Evolutionary conservation across 805 yeast genomes (phyloP).

Genomic region (Candida railenensis): DNA sequence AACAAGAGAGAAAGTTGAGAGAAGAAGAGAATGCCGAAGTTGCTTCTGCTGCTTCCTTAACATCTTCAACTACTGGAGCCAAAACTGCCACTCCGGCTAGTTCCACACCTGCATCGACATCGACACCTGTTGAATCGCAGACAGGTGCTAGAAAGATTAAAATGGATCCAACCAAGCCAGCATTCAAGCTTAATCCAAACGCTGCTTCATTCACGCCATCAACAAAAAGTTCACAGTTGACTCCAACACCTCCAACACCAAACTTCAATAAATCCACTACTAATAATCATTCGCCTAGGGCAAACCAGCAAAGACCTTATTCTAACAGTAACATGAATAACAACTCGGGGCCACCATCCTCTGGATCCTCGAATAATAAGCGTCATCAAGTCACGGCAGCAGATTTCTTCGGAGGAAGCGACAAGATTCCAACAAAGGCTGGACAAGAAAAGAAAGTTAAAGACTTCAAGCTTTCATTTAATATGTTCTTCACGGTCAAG

Average conservation of each 20-base stretch:
- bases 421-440: slow-evolving; percentile 36
- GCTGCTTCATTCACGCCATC: slow-evolving; percentile 66
- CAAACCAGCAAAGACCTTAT: slow-evolving; percentile 31
- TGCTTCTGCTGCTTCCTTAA: neutral
- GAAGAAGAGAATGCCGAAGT: neutral
- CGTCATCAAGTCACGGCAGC: slow-evolving; percentile 39
- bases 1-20: slow-evolving; percentile 7
- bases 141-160: slow-evolving; percentile 35
- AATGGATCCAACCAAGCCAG: slow-evolving; percentile 56
- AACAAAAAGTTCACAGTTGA: slow-evolving; percentile 19
- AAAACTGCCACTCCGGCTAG: slow-evolving; percentile 12
- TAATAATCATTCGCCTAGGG: slow-evolving; percentile 34
- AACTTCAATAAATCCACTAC: slow-evolving; percentile 20
- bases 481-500: slow-evolving; percentile 50
- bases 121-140: slow-evolving; percentile 7
- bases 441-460: slow-evolving; percentile 34
- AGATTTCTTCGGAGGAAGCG: slow-evolving; percentile 42
- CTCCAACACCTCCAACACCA: slow-evolving; percentile 28
- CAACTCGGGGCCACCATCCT: neutral
- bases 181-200: slow-evolving; percentile 68
- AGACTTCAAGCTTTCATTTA: slow-evolving; percentile 46
- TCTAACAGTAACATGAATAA: slow-evolving; percentile 19
- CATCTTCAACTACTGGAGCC: neutral
- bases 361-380: slow-evolving; percentile 16
- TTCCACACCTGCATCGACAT: slow-evolving; percentile 8